These are phyloP conservation scores for Takakia lepidozioides DNA, from an alignment of 225 moss, liverwort and hornwort species.

Conservation along the genomic window DNA sequence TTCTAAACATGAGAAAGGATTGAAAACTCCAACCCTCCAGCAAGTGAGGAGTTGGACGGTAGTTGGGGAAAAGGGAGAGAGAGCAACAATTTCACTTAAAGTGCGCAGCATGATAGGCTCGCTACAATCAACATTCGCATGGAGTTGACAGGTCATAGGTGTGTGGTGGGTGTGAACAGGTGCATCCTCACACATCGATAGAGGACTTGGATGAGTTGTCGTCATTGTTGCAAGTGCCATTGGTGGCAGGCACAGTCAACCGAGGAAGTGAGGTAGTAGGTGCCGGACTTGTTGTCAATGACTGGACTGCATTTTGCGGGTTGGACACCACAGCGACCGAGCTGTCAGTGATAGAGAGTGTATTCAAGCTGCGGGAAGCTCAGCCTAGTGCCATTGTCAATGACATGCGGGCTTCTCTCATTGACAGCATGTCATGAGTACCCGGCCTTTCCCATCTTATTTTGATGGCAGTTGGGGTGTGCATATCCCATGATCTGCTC, in stretches of 20 bases:
- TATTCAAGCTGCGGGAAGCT: constrained; percentile 89
- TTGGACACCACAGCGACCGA: constrained; percentile 92
- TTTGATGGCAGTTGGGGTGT: too few species aligned
- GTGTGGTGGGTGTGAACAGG: constrained; percentile 23
- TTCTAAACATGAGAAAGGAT: too few species aligned
- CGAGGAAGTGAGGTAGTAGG: constrained; percentile 93
- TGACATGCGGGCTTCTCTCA: constrained; percentile 94
- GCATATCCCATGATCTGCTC: too few species aligned
- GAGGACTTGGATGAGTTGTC: constrained; percentile 94
- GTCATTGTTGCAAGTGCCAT: constrained; percentile 83
- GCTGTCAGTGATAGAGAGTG: constrained; percentile 84
- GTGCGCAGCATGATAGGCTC: too few species aligned
- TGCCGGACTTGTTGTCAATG: constrained; percentile 87
- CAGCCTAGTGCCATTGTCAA: constrained; percentile 94
- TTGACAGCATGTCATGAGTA: constrained; percentile 92
- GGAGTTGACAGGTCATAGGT: not conserved
- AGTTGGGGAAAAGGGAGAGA: too few species aligned
- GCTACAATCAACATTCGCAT: too few species aligned
- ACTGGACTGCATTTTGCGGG: constrained; percentile 96
- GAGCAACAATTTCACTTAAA: too few species aligned
- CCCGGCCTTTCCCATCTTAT: too few species aligned
- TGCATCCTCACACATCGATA: constrained; percentile 94
- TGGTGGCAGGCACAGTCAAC: constrained; percentile 91
- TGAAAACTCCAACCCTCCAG: too few species aligned
- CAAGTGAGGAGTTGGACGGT: too few species aligned